These are phyloP conservation scores for Rubus parviflorus DNA, from an alignment of 306 rosid species.

Conservation along the genomic window DNA sequence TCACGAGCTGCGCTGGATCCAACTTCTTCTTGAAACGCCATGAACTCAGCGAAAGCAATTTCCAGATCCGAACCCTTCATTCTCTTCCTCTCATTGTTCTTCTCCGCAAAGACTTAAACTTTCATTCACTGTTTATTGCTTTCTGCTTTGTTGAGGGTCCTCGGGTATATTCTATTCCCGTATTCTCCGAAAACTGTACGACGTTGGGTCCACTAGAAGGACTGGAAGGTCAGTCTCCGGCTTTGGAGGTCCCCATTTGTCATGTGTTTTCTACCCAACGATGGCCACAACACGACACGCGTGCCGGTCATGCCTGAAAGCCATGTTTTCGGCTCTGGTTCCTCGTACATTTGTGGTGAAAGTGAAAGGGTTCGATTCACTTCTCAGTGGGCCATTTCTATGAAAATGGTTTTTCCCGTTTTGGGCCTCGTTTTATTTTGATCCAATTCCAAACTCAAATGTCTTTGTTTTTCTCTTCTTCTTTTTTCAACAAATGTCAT, in stretches of 20 bases:
- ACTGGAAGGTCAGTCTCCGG: background rate
- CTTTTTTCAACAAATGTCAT: too few species aligned
- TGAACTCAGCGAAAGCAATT: slow-evolving; percentile 13
- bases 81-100: background rate
- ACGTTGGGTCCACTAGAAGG: background rate
- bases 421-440: background rate
- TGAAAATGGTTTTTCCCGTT: background rate
- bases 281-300: background rate
- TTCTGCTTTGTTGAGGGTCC: background rate
- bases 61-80: slow-evolving; percentile 15
- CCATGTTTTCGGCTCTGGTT: background rate
- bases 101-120: background rate
- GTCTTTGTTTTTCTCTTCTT: background rate
- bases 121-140: background rate
- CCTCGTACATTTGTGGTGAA: background rate
- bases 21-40: slow-evolving; percentile 6
- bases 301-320: background rate
- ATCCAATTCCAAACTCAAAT: background rate
- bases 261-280: background rate
- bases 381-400: background rate
- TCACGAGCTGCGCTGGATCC: slow-evolving; percentile 23
- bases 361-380: background rate
- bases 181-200: background rate
- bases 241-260: background rate
- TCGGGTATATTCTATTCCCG: background rate